These are phyloP conservation scores for Forsythia suspensa DNA, from an alignment of 257 asterid species.

Conservation along the genomic window DNA sequence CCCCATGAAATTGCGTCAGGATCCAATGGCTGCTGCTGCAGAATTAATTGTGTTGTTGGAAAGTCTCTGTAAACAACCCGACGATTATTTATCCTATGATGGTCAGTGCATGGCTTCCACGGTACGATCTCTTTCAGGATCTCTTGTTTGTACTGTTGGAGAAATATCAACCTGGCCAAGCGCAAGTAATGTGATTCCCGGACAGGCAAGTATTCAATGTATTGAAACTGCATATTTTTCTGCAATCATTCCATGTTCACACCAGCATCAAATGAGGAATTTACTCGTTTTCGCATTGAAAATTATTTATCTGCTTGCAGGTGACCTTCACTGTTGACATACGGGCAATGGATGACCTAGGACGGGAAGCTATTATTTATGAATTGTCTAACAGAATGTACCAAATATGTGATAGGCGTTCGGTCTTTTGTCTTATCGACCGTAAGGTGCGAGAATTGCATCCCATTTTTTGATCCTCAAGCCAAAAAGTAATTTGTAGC, in stretches of 20 bases:
- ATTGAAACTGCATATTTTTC: slow-evolving; percentile 1
- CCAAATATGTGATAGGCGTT: slow-evolving; percentile 72
- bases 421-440: slow-evolving; percentile 74
- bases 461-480: slow-evolving; percentile 3
- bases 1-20: slow-evolving; percentile 93
- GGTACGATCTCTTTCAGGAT: slow-evolving; percentile 74
- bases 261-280: neutral
- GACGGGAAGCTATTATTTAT: slow-evolving; percentile 83
- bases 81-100: slow-evolving; percentile 72
- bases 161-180: slow-evolving; percentile 98
- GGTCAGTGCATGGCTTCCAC: slow-evolving; percentile 62
- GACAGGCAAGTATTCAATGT: slow-evolving; percentile 68
- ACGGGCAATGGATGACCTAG: slow-evolving; percentile 88
- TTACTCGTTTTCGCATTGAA: slow-evolving; percentile 1
- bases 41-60: slow-evolving; percentile 81
- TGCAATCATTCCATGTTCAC: neutral
- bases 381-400: slow-evolving; percentile 70
- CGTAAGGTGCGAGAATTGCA: slow-evolving; percentile 60
- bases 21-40: slow-evolving; percentile 97
- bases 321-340: slow-evolving; percentile 88
- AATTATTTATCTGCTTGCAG: slow-evolving; percentile 30
- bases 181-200: slow-evolving; percentile 98
- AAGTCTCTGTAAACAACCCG: slow-evolving; percentile 82
- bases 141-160: slow-evolving; percentile 97
- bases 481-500: slow-evolving; percentile 12